A percentile compares a stretch with the other conserved stretches of the same genome.
Evolutionary conservation across 2,329 filamentous ascomycete species (phyloP).

Genomic region (Alternaria brassicae): DNA sequence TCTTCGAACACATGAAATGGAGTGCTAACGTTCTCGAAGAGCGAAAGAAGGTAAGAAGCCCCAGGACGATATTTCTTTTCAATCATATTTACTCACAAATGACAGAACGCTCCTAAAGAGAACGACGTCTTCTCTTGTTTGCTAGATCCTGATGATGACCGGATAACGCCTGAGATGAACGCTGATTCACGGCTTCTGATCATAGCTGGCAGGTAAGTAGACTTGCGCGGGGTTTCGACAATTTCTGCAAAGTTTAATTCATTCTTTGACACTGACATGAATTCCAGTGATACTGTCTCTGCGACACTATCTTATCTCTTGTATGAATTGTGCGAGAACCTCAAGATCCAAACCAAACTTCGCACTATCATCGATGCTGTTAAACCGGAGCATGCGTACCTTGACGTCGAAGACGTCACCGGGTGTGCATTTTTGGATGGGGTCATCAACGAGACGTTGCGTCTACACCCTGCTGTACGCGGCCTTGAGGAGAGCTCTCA

Average conservation of each 20-base stretch:
- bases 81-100: background rate
- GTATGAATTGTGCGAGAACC: slow-evolving; percentile 42
- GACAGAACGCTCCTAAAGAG: slow-evolving; percentile 34
- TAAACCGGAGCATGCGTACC: slow-evolving; percentile 25
- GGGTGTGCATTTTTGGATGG: slow-evolving; percentile 40
- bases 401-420: slow-evolving; percentile 36
- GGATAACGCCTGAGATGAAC: slow-evolving; percentile 33
- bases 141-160: slow-evolving; percentile 27
- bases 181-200: slow-evolving; percentile 38
- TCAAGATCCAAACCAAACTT: slow-evolving; percentile 29
- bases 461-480: slow-evolving; percentile 39
- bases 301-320: slow-evolving; percentile 38
- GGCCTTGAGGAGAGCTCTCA: background rate
- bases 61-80: background rate
- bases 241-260: background rate
- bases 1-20: slow-evolving; percentile 37
- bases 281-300: slow-evolving; percentile 38
- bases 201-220: slow-evolving; percentile 41
- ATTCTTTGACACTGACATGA: background rate
- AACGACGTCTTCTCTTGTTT: slow-evolving; percentile 39
- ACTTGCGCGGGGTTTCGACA: background rate
- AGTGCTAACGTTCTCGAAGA: slow-evolving; percentile 34
- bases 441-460: slow-evolving; percentile 41
- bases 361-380: slow-evolving; percentile 29
- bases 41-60: slow-evolving; percentile 30